Base-by-base conservation (phyloP, 2,329 filamentous ascomycete genomes). In the Pezizomycotina sp. region DNA sequence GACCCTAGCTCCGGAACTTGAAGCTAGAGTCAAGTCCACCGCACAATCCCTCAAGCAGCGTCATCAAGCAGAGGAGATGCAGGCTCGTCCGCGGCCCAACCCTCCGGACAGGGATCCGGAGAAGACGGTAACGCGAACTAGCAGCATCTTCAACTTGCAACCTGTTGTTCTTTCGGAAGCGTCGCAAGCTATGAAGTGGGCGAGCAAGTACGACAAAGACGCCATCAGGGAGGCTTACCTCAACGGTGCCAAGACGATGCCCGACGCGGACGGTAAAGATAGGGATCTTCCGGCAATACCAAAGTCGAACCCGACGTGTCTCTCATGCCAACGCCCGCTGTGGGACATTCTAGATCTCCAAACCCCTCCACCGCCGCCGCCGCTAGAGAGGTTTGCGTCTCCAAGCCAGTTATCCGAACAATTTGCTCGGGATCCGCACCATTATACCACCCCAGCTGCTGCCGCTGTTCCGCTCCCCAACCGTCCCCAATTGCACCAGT, bases 171-270 rank as follows among this genome's bases (percentile, higher is more conserved):
- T 84, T 52, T 82, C 67, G 34, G 89, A 92, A 55, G 86, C 84
- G 12, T 89, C 79, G 6, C 79, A 83, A 15, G 89, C 89, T 1
- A 77, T 98, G 74, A 92, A 92, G 57, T 98, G 89, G 89, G 82
- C 86, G 20, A 86, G 68, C 57, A 83, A 83, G 51, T 95, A 93
- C 55, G 89, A 95, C 59, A 91, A 89, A 59, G 75, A 89, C 51
- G 66, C 76, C 5, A 76, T 92, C 45, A 74, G 83, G 35, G 74
- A 81, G 46, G 74, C 80, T n/a, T 95, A 95, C 57, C 65, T 95
- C 33, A 47, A 47, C 27, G 48, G 43, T 7, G 37, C 35, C 31
- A 42, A 46, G n/a, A 38, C 40, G 6, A 33, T 43, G 22, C 5
- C 40, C 3, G 23, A 27, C 12, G 13, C 29, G 10, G 36, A 41